Percentiles rank a stretch among this genome's conserved stretches.
phyloP scores from a whole-genome alignment of 2,329 filamentous ascomycete genomes.

The Davidsoniella eucalypti region DNA sequence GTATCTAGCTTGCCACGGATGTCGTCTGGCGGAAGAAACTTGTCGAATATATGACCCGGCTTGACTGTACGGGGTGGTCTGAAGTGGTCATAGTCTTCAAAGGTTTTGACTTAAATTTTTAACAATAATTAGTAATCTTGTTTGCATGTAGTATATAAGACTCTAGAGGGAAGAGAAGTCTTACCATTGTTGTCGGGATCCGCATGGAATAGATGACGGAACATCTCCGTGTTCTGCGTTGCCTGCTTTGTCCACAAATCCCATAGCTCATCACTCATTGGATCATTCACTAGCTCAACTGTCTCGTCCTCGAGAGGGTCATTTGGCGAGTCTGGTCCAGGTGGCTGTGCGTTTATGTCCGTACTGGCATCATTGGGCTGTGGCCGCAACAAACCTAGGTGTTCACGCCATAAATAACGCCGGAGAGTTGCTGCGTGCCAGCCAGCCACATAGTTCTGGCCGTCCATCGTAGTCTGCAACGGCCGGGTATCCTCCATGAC shows the following conservation, averaged over 20 bases:
- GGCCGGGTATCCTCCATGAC: slow-evolving; percentile 70
- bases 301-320: slow-evolving; percentile 42
- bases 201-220: slow-evolving; percentile 66
- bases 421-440: slow-evolving; percentile 68
- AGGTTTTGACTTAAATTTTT: slow-evolving; percentile 51
- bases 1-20: slow-evolving; percentile 60
- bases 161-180: slow-evolving; percentile 15
- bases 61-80: slow-evolving; percentile 53
- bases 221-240: slow-evolving; percentile 55
- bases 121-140: slow-evolving; percentile 11
- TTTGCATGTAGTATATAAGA: background rate
- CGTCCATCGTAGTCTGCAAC: slow-evolving; percentile 61
- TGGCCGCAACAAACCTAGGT: slow-evolving; percentile 62
- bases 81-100: slow-evolving; percentile 78
- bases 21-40: slow-evolving; percentile 55
- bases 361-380: slow-evolving; percentile 51
- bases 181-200: slow-evolving; percentile 75
- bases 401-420: slow-evolving; percentile 76
- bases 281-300: slow-evolving; percentile 53
- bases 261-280: slow-evolving; percentile 50
- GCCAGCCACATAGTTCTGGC: slow-evolving; percentile 59
- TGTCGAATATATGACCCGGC: slow-evolving; percentile 74
- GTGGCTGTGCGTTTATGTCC: slow-evolving; percentile 60
- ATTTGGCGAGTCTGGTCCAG: slow-evolving; percentile 48
- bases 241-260: slow-evolving; percentile 53